Conservation (phyloP, 768 basidiomycete genomes). For the Leucocoprinus birnbaumii region DNA sequence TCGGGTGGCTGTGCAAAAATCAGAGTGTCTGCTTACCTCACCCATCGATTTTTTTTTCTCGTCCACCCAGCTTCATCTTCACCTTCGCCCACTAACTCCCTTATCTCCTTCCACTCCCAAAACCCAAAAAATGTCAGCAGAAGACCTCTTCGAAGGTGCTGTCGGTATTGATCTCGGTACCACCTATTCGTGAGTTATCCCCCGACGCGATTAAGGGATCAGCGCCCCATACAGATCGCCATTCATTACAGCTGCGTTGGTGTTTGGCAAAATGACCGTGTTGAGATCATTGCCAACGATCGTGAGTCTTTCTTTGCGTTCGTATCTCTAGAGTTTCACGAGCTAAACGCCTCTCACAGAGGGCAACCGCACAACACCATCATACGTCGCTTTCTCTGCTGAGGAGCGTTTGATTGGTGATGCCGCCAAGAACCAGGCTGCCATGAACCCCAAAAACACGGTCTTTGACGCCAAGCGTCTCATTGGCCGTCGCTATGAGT, state of each 20-base stretch:
- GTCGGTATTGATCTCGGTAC: constrained; percentile 97
- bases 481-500: constrained; percentile 97
- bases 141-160: constrained; percentile 94
- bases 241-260: constrained; percentile 76
- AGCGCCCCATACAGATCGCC: constrained; percentile 15
- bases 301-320: constrained; percentile 56
- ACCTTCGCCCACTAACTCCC: constrained; percentile 34
- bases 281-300: constrained; percentile 98
- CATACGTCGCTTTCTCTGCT: constrained; percentile 96
- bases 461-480: constrained; percentile 99
- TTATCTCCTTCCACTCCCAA: constrained; percentile 23
- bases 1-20: constrained; percentile 43
- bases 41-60: constrained; percentile 46
- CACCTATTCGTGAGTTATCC: constrained; percentile 80
- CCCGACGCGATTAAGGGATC: constrained; percentile 1
- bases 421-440: constrained; percentile 98
- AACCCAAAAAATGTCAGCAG: constrained; percentile 61
- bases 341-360: constrained; percentile 52
- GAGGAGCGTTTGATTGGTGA: constrained; percentile 98
- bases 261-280: constrained; percentile 99
- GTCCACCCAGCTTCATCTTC: constrained; percentile 35
- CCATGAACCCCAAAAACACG: constrained; percentile 99
- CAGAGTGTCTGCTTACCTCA: constrained; percentile 55
- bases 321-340: no score
- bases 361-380: constrained; percentile 98